A percentile compares a stretch with the other conserved stretches of the same genome.
These are phyloP conservation scores for Babesia sp. DNA, from an alignment of 169 alveolate genomes.

Conservation along the genomic window DNA sequence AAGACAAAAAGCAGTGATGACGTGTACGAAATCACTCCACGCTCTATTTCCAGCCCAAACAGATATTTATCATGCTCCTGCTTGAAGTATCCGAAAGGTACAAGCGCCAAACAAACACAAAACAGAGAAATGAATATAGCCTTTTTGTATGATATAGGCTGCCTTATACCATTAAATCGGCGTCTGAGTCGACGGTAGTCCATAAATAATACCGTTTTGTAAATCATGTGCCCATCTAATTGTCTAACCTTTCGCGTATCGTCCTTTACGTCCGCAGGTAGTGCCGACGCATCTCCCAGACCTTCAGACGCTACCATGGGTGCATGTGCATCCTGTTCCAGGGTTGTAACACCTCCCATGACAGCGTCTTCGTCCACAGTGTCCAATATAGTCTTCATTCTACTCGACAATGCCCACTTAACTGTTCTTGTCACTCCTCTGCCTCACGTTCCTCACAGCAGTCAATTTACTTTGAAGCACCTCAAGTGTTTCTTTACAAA, in stretches of 20 bases:
- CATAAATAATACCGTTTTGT: conserved; percentile 74
- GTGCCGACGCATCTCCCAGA: not conserved
- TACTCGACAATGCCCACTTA: not conserved
- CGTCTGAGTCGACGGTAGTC: conserved; percentile 79
- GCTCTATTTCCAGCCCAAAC: conserved; percentile 36
- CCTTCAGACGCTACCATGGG: conserved; percentile 2
- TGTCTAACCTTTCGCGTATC: not conserved
- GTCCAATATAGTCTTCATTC: not conserved
- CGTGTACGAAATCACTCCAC: conserved; percentile 40
- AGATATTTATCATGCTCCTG: conserved; percentile 10
- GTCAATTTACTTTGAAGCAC: too few species aligned
- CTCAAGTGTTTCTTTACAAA: too few species aligned
- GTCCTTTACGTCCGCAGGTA: not conserved
- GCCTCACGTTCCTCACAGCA: not conserved
- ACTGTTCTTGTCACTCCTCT: not conserved
- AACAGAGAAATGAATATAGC: conserved; percentile 70
- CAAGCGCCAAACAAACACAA: conserved; percentile 71
- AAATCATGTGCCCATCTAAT: conserved; percentile 45
- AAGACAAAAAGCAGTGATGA: conserved; percentile 40
- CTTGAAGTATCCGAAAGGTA: conserved; percentile 48
- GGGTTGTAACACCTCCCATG: not conserved
- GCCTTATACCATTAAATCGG: conserved; percentile 80
- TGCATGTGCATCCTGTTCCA: conserved; percentile 19
- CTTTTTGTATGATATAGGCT: conserved; percentile 75
- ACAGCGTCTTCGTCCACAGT: not conserved